These are phyloP conservation scores for Glonium stellatum DNA, from an alignment of 495 filamentous ascomycete species.

Conservation along the genomic window DNA sequence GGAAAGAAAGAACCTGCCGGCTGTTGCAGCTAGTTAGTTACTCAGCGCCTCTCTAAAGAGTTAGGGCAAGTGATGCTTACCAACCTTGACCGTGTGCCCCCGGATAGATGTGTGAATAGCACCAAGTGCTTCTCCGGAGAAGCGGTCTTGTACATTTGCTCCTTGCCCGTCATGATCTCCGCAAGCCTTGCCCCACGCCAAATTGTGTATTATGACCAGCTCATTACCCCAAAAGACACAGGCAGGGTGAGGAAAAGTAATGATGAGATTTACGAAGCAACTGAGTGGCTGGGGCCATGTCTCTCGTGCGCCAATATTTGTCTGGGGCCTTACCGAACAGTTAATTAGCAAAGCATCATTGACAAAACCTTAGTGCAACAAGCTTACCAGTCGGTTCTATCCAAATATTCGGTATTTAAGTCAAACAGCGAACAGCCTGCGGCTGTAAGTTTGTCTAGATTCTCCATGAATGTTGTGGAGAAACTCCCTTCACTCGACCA, in stretches of 20 bases:
- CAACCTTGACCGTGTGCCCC: constrained; percentile 28
- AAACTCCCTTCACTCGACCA: no score
- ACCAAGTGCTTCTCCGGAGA: constrained; percentile 17
- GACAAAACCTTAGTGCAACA: neutral
- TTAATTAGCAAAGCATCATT: neutral
- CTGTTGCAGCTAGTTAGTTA: constrained; percentile 12
- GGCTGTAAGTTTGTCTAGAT: constrained; percentile 8
- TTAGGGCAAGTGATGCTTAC: constrained; percentile 11
- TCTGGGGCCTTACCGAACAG: constrained; percentile 14
- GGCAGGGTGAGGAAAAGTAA: constrained; percentile 30
- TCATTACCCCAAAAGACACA: constrained; percentile 33
- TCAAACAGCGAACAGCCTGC: constrained; percentile 7
- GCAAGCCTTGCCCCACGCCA: constrained; percentile 27
- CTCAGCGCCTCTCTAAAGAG: neutral
- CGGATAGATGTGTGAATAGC: constrained; percentile 17
- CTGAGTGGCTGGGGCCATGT: constrained; percentile 28
- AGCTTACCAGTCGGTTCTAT: constrained; percentile 4
- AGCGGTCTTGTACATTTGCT: constrained; percentile 11
- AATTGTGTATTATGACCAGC: constrained; percentile 28
- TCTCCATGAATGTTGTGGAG: constrained; percentile 12
- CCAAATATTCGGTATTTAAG: constrained; percentile 9
- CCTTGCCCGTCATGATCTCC: constrained; percentile 22
- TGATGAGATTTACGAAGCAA: constrained; percentile 24
- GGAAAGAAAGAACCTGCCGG: constrained; percentile 19
- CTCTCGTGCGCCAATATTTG: constrained; percentile 24